Evolutionary conservation across 2,329 filamentous ascomycete species (phyloP), one percentile per base, ranked within the genome.

Genomic region (Colletotrichum theobromicola): DNA sequence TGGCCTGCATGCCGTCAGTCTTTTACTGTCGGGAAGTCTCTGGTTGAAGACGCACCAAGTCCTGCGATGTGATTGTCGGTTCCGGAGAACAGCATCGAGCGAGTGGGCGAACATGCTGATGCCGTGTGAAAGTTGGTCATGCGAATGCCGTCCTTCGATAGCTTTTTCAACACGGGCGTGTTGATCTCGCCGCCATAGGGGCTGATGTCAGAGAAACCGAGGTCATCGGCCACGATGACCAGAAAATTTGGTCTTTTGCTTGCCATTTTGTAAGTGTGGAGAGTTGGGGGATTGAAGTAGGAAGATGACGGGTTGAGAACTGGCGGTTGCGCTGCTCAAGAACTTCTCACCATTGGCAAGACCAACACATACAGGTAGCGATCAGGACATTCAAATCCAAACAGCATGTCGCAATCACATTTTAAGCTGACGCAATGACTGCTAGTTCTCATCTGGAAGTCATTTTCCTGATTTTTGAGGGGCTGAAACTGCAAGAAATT

Each of bases 111-210:
- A 79, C 89, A 92, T 72, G 90, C 89, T 21, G 90, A 87, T 1
- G 90, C 90, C 1, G 89, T 88, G 76, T 92, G 90, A 79, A 90
- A 91, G 72, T 90, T 88, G 0, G 89, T 91, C 74, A 91, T 88
- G 2, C 88, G 86, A 15, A 91, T 78, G 12, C 89, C 87, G 50
- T 85, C 80, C 53, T 84, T 78, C 1, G 87, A 86, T 3, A 89
- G 80, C 16, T 85, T 85, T 46, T 82, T 78, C 18, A 83, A 79
- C 12, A 81, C 77, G 7, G 82, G 81, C 0, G 82, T 83, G 18
- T 77, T 64, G 62, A 83, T 83, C 67, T 83, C 82, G n/a, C 77
- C 78, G 67, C 82, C 81, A 53, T 79, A 83, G 66, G 79, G 79
- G 10, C 77, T 76, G 21, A 79, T 75, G 69, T 83, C 82, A 58